Base-by-base conservation (phyloP, 176 grass and related monocot genomes). In the Miscanthus lutarioriparius region DNA sequence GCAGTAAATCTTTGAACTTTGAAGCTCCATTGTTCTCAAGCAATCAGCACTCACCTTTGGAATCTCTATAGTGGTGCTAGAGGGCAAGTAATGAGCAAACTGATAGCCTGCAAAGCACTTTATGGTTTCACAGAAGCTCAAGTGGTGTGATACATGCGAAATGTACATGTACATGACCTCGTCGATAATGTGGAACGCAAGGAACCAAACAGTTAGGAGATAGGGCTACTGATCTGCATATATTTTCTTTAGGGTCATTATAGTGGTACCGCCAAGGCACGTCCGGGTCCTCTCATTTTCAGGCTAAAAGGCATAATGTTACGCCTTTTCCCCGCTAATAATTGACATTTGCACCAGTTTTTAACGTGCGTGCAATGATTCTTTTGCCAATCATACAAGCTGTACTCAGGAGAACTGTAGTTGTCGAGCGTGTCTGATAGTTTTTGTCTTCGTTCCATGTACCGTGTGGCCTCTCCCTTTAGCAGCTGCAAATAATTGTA, bases 301-400 rank as follows among this genome's bases (percentile, higher is more conserved):
- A 83, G 23, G 75, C 70, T 76, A 41, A 23, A 38, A 51, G 5
- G 36, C 78, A 65, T 38, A 51, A 51, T 74, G 7, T 53, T 75
- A 41, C 13, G 17, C 37, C 78, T 83, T 63, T 73, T 27, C 8
- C 47, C 47, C 7, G 27, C n/a, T 10, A 49, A 17, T 23, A 62
- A 63, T 64, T 75, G 67, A 80, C 75, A 70, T 32, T 41, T 22
- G 84, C 84, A 80, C 75, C 68, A 27, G 3, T 83, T 84, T 80
- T 75, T 33, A 67, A 70, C 75, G 23, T 70, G 69, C 44, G 69
- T 75, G 84, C 80, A 83, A 83, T 62, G 32, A 87, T 87, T 87
- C 30, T 87, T 83, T 75, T 80, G 69, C 67, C 48, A 83, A 80
- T 74, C 68, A 75, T 80, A 70, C 12, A 75, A 75, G 68, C 33